Evolutionary conservation across 1,284 basidiomycete genomes (phyloP).

Genomic region (Mycena sp.): DNA sequence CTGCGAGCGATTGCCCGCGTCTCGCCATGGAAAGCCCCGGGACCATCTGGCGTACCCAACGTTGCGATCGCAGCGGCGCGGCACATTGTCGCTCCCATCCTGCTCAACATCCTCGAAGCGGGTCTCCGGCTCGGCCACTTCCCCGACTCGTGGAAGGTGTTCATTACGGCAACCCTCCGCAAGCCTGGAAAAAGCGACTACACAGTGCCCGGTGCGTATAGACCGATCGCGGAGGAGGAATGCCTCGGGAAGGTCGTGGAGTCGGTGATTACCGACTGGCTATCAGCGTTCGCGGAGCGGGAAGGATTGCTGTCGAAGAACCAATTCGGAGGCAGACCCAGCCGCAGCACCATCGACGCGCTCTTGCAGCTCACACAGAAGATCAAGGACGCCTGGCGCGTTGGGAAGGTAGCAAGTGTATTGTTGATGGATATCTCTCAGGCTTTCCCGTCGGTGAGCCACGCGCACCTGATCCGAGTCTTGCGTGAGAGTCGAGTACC

Average conservation of each 20-base stretch:
- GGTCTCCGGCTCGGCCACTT: constrained; percentile 39
- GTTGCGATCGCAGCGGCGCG: constrained; percentile 37
- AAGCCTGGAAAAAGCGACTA: constrained; percentile 53
- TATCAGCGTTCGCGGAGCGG: background rate
- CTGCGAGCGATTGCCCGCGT: constrained; percentile 24
- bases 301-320: background rate
- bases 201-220: constrained; percentile 43
- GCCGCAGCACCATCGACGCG: constrained; percentile 30
- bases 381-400: constrained; percentile 35
- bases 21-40: constrained; percentile 46
- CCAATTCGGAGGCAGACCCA: constrained; percentile 35
- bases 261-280: background rate
- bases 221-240: constrained; percentile 47
- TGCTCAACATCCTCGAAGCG: constrained; percentile 42
- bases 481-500: background rate
- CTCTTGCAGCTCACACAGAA: constrained; percentile 30
- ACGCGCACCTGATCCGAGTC: background rate
- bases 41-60: constrained; percentile 48
- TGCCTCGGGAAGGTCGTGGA: constrained; percentile 4
- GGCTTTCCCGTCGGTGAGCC: background rate
- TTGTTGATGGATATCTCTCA: constrained; percentile 18
- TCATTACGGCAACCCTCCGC: constrained; percentile 45
- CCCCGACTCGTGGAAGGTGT: constrained; percentile 43
- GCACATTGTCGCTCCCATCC: constrained; percentile 32
- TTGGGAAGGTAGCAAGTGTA: constrained; percentile 25